Evolutionary conservation across 2,329 filamentous ascomycete genomes (phyloP), one percentile per base, ranked within the genome.

Genomic region (Lecanoromycetidae sp.): DNA sequence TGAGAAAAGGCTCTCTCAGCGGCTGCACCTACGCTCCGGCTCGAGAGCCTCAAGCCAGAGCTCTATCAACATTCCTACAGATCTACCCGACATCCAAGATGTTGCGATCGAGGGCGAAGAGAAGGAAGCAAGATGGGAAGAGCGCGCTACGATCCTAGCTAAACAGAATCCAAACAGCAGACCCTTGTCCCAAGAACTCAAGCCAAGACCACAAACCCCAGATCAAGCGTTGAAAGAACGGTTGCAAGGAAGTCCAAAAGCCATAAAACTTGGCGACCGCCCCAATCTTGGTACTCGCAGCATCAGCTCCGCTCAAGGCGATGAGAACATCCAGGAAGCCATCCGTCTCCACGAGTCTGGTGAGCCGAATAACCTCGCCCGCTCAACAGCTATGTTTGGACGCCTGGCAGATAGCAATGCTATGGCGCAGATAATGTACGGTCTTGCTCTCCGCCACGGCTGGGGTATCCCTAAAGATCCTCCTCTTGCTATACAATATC

Each of bases 361-460:
- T 48, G 68, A 72, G 74, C 3, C 30, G 5, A 17, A 33, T 25
- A 57, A 55, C 51, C 73, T 94, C 48, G 77, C 79, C 58, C 68
- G 72, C 58, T 91, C 87, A 44, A 95, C 91, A n/a, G 70, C 71
- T 44, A 77, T 96, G 66, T 98, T 98, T 66, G 84, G 79, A 23
- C 71, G 74, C 51, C 71, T 98, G 56, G 91, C 91, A 44, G 82
- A 94, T 61, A 94, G 95, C 62, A 94, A 96, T 66, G 85, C 91
- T 33, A 73, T 98, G 54, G 91, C 87, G 58, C 90, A 98, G 67
- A 91, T 98, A 29, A 75, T 98, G 44, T 98, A 94, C 62, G 91
- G 91, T 3, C 82, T 98, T 49, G 88, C 90, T 44, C 67, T 95
- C 55, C 77, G 87, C 60, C 90, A 96, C 64, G 88, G 88, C 56